Conservation (phyloP, 2,329 filamentous ascomycete species). For the Ophiocordyceps unilateralis region DNA sequence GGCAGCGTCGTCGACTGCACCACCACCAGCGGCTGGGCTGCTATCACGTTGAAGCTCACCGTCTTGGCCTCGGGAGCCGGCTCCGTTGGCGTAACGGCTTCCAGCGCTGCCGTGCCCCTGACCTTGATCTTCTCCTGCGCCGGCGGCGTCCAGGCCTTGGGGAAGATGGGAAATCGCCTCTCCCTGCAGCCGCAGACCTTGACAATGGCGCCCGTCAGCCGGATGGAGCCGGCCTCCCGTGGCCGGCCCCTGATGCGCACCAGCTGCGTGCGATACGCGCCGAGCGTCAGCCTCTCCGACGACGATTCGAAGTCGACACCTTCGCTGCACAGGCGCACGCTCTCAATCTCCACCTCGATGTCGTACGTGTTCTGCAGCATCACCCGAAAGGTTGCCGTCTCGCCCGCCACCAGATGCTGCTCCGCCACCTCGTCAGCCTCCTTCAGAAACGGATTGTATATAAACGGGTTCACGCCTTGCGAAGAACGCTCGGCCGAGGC, state of each 20-base stretch:
- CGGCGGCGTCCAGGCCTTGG: constrained; percentile 55
- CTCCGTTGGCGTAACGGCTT: constrained; percentile 22
- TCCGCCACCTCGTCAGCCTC: constrained; percentile 38
- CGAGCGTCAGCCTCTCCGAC: constrained; percentile 49
- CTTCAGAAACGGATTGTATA: constrained; percentile 87
- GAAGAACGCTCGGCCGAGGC: constrained; percentile 31
- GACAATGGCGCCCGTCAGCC: constrained; percentile 60
- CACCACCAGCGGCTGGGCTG: constrained; percentile 58
- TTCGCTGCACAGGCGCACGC: constrained; percentile 55
- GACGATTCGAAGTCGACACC: constrained; percentile 55
- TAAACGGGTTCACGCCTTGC: constrained; percentile 63
- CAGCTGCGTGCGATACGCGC: constrained; percentile 69
- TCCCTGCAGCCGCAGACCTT: constrained; percentile 70
- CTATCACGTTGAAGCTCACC: constrained; percentile 57
- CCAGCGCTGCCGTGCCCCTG: constrained; percentile 46
- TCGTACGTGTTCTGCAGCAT: constrained; percentile 91
- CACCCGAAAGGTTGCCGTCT: constrained; percentile 61
- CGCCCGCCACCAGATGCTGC: constrained; percentile 62
- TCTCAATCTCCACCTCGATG: constrained; percentile 79
- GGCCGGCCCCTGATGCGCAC: constrained; percentile 56
- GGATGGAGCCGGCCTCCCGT: constrained; percentile 47
- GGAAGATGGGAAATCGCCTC: constrained; percentile 70
- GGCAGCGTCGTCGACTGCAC: constrained; percentile 63
- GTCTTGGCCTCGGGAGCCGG: constrained; percentile 28
- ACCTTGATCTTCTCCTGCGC: constrained; percentile 59